A percentile compares a stretch with the other conserved stretches of the same genome.
Evolutionary conservation across 805 yeast species (phyloP).

Genomic region (Komagataella kurtzmanii): DNA sequence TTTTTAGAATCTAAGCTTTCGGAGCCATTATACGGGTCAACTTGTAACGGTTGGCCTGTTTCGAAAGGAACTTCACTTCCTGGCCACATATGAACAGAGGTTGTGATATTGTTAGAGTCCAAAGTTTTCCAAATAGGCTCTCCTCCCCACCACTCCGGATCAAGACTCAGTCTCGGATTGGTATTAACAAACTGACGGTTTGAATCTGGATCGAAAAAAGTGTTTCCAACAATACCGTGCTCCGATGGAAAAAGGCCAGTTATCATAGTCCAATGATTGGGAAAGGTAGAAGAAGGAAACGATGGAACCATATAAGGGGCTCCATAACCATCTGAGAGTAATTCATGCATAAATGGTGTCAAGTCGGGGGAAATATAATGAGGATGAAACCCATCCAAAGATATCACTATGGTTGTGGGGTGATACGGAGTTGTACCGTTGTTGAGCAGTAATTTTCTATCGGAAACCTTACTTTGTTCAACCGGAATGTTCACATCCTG

Average conservation of each 20-base stretch:
- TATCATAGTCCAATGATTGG: slow-evolving; percentile 84
- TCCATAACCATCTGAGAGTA: slow-evolving; percentile 38
- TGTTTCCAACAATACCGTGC: slow-evolving; percentile 82
- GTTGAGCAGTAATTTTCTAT: slow-evolving; percentile 14
- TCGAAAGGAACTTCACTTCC: slow-evolving; percentile 67
- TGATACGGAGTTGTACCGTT: slow-evolving; percentile 61
- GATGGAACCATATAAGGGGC: slow-evolving; percentile 81
- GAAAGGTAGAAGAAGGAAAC: slow-evolving; percentile 82
- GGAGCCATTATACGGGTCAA: slow-evolving; percentile 51
- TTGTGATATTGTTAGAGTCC: slow-evolving; percentile 36
- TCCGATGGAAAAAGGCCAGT: slow-evolving; percentile 77
- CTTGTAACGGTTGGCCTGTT: slow-evolving; percentile 30
- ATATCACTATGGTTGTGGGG: slow-evolving; percentile 71
- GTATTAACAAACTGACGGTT: slow-evolving; percentile 51
- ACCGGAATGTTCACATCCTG: not conserved
- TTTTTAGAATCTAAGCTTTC: slow-evolving; percentile 47
- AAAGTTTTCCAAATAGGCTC: slow-evolving; percentile 85
- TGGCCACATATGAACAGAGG: slow-evolving; percentile 96
- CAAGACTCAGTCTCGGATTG: slow-evolving; percentile 34
- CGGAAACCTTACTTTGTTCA: not conserved
- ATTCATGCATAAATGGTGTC: slow-evolving; percentile 60
- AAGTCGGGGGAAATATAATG: slow-evolving; percentile 52
- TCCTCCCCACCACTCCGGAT: slow-evolving; percentile 74
- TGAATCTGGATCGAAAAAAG: slow-evolving; percentile 51
- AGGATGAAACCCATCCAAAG: slow-evolving; percentile 88